Conservation (phyloP, 768 basidiomycete genomes). For the Rhodotorula paludigena region DNA sequence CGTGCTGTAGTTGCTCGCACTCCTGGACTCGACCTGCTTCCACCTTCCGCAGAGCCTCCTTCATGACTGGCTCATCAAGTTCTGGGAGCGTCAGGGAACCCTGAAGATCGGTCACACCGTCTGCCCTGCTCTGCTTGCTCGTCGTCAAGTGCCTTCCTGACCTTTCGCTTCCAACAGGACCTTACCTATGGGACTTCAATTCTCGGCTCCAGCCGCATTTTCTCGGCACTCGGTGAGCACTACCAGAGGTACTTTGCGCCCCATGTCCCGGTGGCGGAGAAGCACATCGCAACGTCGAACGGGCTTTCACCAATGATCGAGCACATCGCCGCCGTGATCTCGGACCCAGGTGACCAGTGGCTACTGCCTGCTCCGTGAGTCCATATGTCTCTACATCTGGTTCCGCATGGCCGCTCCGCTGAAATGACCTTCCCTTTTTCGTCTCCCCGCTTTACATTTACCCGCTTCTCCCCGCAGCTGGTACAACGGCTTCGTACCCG, state of each 20-base stretch:
- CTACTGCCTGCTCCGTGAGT: conserved; percentile 2
- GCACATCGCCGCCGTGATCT: conserved; percentile 14
- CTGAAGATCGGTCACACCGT: conserved; percentile 6
- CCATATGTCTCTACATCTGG: no score
- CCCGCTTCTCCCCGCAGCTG: no score
- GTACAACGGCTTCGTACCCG: conserved; percentile 25
- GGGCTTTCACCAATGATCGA: conserved; percentile 21
- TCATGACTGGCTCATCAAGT: conserved; percentile 19
- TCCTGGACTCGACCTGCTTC: background rate
- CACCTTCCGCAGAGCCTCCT: conserved; percentile 1
- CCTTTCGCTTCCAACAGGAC: background rate
- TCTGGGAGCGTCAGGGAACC: conserved; percentile 12
- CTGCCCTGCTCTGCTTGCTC: background rate
- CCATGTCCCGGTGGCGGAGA: conserved; percentile 1
- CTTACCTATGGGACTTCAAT: conserved; percentile 26
- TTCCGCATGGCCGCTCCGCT: background rate
- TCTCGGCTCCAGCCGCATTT: conserved; percentile 19
- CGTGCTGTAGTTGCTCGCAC: no score
- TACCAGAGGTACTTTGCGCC: conserved; percentile 13
- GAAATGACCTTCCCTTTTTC: background rate
- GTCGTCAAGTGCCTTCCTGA: no score
- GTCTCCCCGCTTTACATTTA: no score
- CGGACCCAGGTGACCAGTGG: conserved; percentile 21
- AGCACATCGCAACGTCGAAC: conserved; percentile 24
- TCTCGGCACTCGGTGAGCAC: conserved; percentile 1